phyloP scores from a whole-genome alignment of 129 eudicot genomes.

The Tagetes erecta region DNA sequence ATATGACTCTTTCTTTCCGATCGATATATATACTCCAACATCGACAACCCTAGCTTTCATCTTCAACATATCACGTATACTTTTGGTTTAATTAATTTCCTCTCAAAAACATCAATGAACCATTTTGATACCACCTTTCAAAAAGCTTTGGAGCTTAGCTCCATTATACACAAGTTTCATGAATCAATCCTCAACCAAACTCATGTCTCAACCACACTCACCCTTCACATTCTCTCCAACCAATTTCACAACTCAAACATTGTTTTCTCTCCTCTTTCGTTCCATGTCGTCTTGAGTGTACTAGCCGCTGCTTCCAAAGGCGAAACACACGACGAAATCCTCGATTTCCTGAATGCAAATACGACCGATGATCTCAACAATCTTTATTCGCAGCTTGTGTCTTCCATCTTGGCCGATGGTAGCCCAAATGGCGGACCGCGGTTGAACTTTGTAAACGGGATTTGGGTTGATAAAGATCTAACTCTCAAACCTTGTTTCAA shows the following conservation, averaged over 20 bases:
- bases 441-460: slow-evolving; percentile 56
- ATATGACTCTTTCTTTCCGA: too few relatives aligned
- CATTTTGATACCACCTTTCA: background rate
- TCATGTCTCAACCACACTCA: slow-evolving; percentile 50
- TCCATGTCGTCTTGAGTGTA: slow-evolving; percentile 56
- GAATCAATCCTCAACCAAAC: slow-evolving; percentile 59
- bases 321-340: slow-evolving; percentile 54
- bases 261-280: slow-evolving; percentile 72
- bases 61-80: too few relatives aligned
- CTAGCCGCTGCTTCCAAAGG: slow-evolving; percentile 66
- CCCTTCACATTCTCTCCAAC: slow-evolving; percentile 47
- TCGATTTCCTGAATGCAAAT: slow-evolving; percentile 55
- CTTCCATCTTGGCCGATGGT: slow-evolving; percentile 56
- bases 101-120: too few relatives aligned
- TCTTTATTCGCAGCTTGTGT: slow-evolving; percentile 56
- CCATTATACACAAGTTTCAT: slow-evolving; percentile 18
- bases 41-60: too few relatives aligned
- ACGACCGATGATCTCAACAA: slow-evolving; percentile 49
- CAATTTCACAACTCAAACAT: slow-evolving; percentile 41
- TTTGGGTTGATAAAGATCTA: slow-evolving; percentile 67
- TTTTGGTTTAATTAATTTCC: too few relatives aligned
- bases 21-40: too few relatives aligned
- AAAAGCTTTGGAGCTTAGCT: too few relatives aligned
- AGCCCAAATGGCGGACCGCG: slow-evolving; percentile 62
- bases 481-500: slow-evolving; percentile 52